Conservation (phyloP, 169 alveolate species). For the Plasmodium billcollinsi region DNA sequence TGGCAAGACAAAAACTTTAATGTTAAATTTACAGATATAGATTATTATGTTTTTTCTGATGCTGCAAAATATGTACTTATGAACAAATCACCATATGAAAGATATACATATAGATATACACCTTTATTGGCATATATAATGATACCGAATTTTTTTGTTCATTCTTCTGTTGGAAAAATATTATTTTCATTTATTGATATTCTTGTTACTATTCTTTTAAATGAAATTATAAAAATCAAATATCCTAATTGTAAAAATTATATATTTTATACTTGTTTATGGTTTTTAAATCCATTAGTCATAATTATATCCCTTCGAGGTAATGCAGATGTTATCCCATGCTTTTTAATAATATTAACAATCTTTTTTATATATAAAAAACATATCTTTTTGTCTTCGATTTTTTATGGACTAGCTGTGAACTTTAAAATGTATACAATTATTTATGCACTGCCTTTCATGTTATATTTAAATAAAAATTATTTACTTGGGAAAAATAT, state of each 20-base stretch:
- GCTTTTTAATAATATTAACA: slow-evolving; percentile 82
- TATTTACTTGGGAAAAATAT: slow-evolving; percentile 48
- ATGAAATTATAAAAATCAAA: slow-evolving; percentile 41
- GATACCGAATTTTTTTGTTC: slow-evolving; percentile 82
- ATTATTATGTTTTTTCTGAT: slow-evolving; percentile 97
- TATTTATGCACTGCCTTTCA: slow-evolving; percentile 94
- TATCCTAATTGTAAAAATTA: slow-evolving; percentile 58
- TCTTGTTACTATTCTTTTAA: slow-evolving; percentile 84
- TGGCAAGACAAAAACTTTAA: slow-evolving; percentile 74
- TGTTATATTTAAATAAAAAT: slow-evolving; percentile 81
- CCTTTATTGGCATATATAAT: slow-evolving; percentile 93
- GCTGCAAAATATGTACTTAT: slow-evolving; percentile 94
- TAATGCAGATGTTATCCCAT: slow-evolving; percentile 90
- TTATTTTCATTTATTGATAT: slow-evolving; percentile 91
- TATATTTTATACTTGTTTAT: slow-evolving; percentile 83
- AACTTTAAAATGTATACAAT: slow-evolving; percentile 97
- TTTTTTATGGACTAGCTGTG: slow-evolving; percentile 93
- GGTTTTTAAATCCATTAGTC: slow-evolving; percentile 95
- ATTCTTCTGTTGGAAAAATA: slow-evolving; percentile 91
- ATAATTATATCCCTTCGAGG: slow-evolving; percentile 96
- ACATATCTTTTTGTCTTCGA: slow-evolving; percentile 84
- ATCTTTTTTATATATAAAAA: slow-evolving; percentile 78
- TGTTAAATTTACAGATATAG: slow-evolving; percentile 97
- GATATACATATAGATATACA: slow-evolving; percentile 98
- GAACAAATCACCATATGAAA: slow-evolving; percentile 95